Evolutionary conservation across 148 eudicot species (phyloP), one percentile per base, ranked within the genome.

Genomic region (Linanthus parryae): DNA sequence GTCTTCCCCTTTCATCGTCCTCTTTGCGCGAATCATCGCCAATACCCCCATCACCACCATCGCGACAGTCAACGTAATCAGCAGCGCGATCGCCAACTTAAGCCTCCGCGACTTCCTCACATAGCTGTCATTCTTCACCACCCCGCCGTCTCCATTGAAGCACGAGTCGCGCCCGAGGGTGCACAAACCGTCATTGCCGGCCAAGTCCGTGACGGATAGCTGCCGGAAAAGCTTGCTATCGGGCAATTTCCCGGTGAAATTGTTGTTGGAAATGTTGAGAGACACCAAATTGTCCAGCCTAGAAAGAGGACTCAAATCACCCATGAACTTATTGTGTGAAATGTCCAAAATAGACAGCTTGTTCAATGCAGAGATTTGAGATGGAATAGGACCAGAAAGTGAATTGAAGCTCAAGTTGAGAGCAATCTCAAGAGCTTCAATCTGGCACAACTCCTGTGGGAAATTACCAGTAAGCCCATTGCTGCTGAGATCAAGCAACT

Each of bases 211-310:
- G 3, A 57, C 21, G 8, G 90, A 63, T 33, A 86, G 58, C 48
- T 80, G 90, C n/a, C 82, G 66, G 56, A 86, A 86, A 14, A 86
- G 78, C 78, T 83, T 86, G 63, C 64, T 79, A 58, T 86, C 74
- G 0, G 95, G 95, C 17, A 86, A 78, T 58, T 59, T 65, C 8
- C 95, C 95, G 9, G 78, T 74, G 72, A 82, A 82, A 54, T 82
- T 82, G 62, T 86, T 86, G 56, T 74, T 54, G 0, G 95, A 86
- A 12, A 86, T 61, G 52, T 86, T 86, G 39, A 86, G 79, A 2
- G 86, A 72, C n/a, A 86, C 95, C 0, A 86, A 80, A 43, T 77
- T 77, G 2, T 70, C 76, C 15, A 86, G 78, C n/a, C 58, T 61
- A 1, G 68, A 16, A 42, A 86, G 83, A 0, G 76, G 63, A 60